Conservation (phyloP, 129 eudicot species). For the Helianthus annuus region HanXRQr2.0-SUNRISE NC_035448.2:118557077-118557576, state of each 20-base stretch:
- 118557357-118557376: not conserved
- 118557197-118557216: slow-evolving; percentile 59
- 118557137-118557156: slow-evolving; percentile 54
- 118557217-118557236: slow-evolving; percentile 45
- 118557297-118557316: slow-evolving; percentile 60
- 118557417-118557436: not conserved
- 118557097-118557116: slow-evolving; percentile 42
- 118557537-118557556: slow-evolving; percentile 2
- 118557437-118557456: not conserved
- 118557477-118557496: not conserved
- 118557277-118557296: slow-evolving; percentile 49
- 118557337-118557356: not conserved
- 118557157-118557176: slow-evolving; percentile 65
- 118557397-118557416: not conserved
- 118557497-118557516: not conserved
- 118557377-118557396: not conserved
- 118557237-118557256: slow-evolving; percentile 56
- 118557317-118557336: slow-evolving; percentile 66
- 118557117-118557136: slow-evolving; percentile 51
- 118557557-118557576: slow-evolving; percentile 14
- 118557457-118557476: not conserved
- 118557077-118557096: slow-evolving; percentile 43
- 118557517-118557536: not conserved
- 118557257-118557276: slow-evolving; percentile 32
- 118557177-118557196: slow-evolving; percentile 76